Conservation (phyloP, 208 protist species). For the Blastocrithidia nonstop region DNA sequence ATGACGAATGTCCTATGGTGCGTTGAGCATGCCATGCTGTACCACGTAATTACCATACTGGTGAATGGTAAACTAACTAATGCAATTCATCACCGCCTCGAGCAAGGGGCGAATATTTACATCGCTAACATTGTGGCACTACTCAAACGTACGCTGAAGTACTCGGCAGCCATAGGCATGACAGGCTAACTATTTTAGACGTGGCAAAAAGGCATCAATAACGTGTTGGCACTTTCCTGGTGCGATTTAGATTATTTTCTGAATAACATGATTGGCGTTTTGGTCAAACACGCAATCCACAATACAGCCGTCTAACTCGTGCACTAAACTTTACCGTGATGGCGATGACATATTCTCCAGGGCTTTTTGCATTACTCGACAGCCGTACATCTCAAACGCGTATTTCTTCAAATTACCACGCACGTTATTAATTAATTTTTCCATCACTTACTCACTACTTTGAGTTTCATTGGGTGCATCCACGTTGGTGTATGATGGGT, state of each 20-base stretch:
- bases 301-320: slow-evolving; percentile 85
- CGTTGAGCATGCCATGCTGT: slow-evolving; percentile 93
- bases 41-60: slow-evolving; percentile 99
- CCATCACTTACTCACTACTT: slow-evolving; percentile 8
- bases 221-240: slow-evolving; percentile 81
- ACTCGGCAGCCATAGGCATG: slow-evolving; percentile 98
- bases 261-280: slow-evolving; percentile 98
- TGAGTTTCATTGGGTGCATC: too few species aligned
- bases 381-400: slow-evolving; percentile 91
- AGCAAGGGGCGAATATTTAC: slow-evolving; percentile 68
- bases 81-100: slow-evolving; percentile 72
- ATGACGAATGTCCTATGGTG: slow-evolving; percentile 54
- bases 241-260: slow-evolving; percentile 96
- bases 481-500: too few species aligned
- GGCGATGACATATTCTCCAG: slow-evolving; percentile 46
- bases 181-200: slow-evolving; percentile 75
- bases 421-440: slow-evolving; percentile 44
- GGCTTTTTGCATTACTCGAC: slow-evolving; percentile 96
- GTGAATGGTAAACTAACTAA: slow-evolving; percentile 82
- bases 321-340: slow-evolving; percentile 23
- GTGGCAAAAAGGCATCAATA: slow-evolving; percentile 84
- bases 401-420: slow-evolving; percentile 74
- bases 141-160: slow-evolving; percentile 92
- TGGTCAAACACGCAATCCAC: slow-evolving; percentile 93
- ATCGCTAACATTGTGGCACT: slow-evolving; percentile 20